phyloP scores from a whole-genome alignment of 208 protist genomes.

The Histomonas meleagridis region DNA sequence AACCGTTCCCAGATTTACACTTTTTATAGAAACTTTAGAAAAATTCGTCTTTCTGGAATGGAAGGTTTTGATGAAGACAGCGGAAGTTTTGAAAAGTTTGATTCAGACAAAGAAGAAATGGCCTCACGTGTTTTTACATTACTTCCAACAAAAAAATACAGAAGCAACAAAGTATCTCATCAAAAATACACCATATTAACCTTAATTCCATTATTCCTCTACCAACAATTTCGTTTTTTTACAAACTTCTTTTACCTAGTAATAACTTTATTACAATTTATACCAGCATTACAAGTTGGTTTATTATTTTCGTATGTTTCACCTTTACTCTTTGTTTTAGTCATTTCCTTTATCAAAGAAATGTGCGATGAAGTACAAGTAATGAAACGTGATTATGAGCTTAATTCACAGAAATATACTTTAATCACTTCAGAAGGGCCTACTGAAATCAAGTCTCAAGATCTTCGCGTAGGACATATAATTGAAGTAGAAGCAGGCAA shows the following conservation, averaged over 20 bases:
- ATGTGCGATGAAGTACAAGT: conserved; percentile 38
- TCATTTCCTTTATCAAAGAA: conserved; percentile 58
- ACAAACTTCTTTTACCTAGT: conserved; percentile 65
- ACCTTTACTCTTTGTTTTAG: conserved; percentile 60
- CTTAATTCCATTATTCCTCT: conserved; percentile 53
- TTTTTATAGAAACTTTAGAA: too few relatives aligned
- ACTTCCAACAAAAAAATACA: too few relatives aligned
- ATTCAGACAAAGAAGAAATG: too few relatives aligned
- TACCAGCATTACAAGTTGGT: conserved; percentile 57
- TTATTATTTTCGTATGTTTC: conserved; percentile 63
- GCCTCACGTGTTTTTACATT: too few relatives aligned
- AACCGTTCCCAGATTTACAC: too few relatives aligned
- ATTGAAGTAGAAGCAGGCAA: conserved; percentile 72
- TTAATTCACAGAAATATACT: conserved; percentile 28
- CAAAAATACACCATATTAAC: conserved; percentile 48
- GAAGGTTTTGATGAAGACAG: too few relatives aligned
- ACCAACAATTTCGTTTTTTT: conserved; percentile 65
- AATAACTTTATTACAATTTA: conserved; percentile 58
- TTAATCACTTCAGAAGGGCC: neutral
- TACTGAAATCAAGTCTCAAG: conserved; percentile 27
- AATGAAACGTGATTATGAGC: neutral
- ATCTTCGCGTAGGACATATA: conserved; percentile 80
- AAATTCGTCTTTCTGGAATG: too few relatives aligned
- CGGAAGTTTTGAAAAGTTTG: too few relatives aligned
- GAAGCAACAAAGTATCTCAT: too few relatives aligned